Evolutionary conservation across 805 yeast genomes (phyloP).

Genomic region (Saccharomycopsis sp.): DNA sequence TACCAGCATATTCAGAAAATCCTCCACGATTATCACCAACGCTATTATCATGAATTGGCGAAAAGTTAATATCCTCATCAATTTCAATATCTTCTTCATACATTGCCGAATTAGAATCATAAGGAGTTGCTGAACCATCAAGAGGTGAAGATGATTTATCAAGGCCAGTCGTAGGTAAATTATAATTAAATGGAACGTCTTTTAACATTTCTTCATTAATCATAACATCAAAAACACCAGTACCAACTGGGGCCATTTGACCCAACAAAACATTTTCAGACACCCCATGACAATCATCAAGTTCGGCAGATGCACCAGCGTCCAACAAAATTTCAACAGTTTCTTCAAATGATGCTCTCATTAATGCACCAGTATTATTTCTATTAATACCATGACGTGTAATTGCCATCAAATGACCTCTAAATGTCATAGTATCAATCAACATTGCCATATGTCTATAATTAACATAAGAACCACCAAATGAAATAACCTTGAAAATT

Average conservation of each 20-base stretch:
- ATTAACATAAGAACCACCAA: constrained; percentile 98
- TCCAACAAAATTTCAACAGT: constrained; percentile 96
- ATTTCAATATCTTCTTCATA: constrained; percentile 55
- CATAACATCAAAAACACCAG: constrained; percentile 95
- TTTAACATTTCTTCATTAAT: constrained; percentile 84
- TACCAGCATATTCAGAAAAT: constrained; percentile 49
- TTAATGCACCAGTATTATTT: constrained; percentile 96
- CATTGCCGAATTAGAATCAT: constrained; percentile 49
- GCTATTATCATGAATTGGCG: constrained; percentile 88
- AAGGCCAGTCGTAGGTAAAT: constrained; percentile 29
- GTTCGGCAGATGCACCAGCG: constrained; percentile 97
- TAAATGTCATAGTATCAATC: constrained; percentile 97
- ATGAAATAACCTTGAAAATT: constrained; percentile 94
- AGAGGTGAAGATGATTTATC: constrained; percentile 39
- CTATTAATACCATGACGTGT: constrained; percentile 99
- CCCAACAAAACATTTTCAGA: constrained; percentile 97
- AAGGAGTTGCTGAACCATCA: constrained; percentile 90
- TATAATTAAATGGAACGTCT: constrained; percentile 46
- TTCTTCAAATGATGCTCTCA: constrained; percentile 99
- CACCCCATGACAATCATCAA: constrained; percentile 97
- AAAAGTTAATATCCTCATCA: constrained; percentile 75
- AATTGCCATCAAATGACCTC: constrained; percentile 97
- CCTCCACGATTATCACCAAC: constrained; percentile 75
- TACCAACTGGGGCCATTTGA: constrained; percentile 97
- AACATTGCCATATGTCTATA: constrained; percentile 96